Base-by-base conservation (phyloP, 164 flowering plant genomes). In the Houttuynia cordata region DNA sequence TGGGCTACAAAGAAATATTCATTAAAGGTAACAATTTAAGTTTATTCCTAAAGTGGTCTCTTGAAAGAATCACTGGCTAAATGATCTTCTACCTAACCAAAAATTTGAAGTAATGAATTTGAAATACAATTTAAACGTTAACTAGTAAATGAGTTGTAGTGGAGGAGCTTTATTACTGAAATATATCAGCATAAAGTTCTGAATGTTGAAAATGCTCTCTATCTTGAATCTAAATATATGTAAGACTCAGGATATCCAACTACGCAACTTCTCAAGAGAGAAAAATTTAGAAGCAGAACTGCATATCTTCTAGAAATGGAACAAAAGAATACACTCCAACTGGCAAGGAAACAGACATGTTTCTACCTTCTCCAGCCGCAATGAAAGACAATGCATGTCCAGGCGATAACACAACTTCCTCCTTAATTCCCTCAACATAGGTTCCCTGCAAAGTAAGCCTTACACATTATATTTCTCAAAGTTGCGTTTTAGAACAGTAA, bases 331-430 rank as follows among this genome's bases (percentile, higher is more conserved):
- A 45, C 49, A 45, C 6, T 6, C 8, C 3, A 45, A 45, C 49
- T 45, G 49, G 17, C 14, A 12, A 45, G 8, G 17, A 45, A 12
- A 8, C 17, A 45, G 17, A 14, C 49, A 45, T 1, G 13, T 30
- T 30, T 17, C 21, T 75, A 94, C 99, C 99, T 88, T 94, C 97
- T 34, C 99, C 99, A 64, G 99, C 92, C 65, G 99, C 99, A 80
- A 94, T 91, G 65, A 94, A 94, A 62, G 99, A 94, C 66, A 94
- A 88, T 20, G 85, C 99, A 79, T 94, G 99, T 24, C 99, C 99
- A 64, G 99, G 99, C 57, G 99, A 94, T 68, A 94, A 76, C 66
- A 94, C 97, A 64, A 94, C 97, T 78, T 94, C 99, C 68, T 94
- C 97, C 78, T 94, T 94, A 67, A 94, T 91, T 24, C 99, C 99